Conservation (phyloP, 2,329 filamentous ascomycete species). For the Pleomassaria siparia region DNA sequence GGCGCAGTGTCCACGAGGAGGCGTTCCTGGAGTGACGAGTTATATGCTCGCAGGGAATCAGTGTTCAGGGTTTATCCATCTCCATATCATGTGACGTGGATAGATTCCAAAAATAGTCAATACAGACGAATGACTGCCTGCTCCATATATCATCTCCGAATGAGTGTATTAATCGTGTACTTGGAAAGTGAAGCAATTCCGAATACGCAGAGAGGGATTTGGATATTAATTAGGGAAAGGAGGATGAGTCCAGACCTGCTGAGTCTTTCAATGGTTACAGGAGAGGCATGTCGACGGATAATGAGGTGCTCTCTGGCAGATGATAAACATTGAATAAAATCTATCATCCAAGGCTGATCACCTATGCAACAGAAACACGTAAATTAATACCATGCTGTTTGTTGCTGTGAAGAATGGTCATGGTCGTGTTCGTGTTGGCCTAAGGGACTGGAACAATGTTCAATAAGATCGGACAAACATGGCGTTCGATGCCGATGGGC, state of each 20-base stretch:
- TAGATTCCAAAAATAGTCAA: slow-evolving; percentile 11
- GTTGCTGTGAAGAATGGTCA: no score
- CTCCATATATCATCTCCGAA: not conserved
- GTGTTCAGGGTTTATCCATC: slow-evolving; percentile 7
- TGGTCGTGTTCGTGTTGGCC: no score
- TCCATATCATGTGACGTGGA: not conserved
- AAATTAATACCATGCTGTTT: not conserved
- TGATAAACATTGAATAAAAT: no score
- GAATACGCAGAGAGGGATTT: no score
- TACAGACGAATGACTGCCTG: not conserved
- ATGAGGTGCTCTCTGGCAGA: not conserved
- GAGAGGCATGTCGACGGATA: not conserved
- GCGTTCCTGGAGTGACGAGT: slow-evolving; percentile 5
- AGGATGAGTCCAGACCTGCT: not conserved
- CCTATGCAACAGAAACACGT: no score
- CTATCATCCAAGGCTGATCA: no score
- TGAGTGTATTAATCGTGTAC: no score
- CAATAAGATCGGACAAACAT: not conserved
- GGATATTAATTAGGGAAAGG: no score
- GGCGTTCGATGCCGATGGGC: not conserved
- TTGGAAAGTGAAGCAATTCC: not conserved
- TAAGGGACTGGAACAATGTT: no score
- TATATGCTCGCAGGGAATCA: not conserved
- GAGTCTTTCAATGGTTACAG: not conserved
- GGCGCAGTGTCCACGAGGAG: not conserved